phyloP scores from a whole-genome alignment of 2,329 filamentous ascomycete genomes.

The Aureobasidium sp. region DNA sequence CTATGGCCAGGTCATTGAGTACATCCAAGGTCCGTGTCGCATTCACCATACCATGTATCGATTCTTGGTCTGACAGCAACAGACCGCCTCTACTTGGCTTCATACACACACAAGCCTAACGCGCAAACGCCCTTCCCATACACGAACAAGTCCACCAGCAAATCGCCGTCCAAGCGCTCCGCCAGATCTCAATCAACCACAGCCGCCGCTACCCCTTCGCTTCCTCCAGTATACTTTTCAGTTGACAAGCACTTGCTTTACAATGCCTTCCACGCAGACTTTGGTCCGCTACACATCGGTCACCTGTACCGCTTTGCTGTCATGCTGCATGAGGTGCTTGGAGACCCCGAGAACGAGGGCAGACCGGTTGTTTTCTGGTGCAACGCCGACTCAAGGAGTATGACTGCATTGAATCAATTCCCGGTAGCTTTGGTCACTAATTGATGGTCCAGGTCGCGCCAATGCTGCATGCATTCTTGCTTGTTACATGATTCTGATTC shows the following conservation, averaged over 20 bases:
- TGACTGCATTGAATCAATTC: slow-evolving; percentile 28
- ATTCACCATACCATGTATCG: not conserved
- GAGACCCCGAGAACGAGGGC: slow-evolving; percentile 81
- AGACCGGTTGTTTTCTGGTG: slow-evolving; percentile 95
- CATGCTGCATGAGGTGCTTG: slow-evolving; percentile 89
- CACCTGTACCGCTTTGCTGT: slow-evolving; percentile 96
- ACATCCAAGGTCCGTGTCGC: slow-evolving; percentile 70
- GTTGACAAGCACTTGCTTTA: slow-evolving; percentile 84
- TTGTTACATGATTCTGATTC: slow-evolving; percentile 98
- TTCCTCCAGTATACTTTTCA: slow-evolving; percentile 85
- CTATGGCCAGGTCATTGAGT: slow-evolving; percentile 88
- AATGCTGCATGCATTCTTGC: slow-evolving; percentile 93
- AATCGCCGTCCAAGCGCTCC: slow-evolving; percentile 68
- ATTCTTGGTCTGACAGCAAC: slow-evolving; percentile 1
- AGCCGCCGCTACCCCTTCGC: slow-evolving; percentile 34
- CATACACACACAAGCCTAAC: slow-evolving; percentile 75
- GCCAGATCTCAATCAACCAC: slow-evolving; percentile 54
- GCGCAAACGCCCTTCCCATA: slow-evolving; percentile 82
- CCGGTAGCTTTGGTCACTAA: slow-evolving; percentile 18
- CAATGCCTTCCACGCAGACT: slow-evolving; percentile 98
- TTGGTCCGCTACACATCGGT: slow-evolving; percentile 93
- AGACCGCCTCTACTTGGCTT: slow-evolving; percentile 94
- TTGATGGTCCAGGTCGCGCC: slow-evolving; percentile 56
- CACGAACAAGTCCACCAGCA: slow-evolving; percentile 40
- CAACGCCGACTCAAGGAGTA: slow-evolving; percentile 81